These are phyloP conservation scores for Ceratocystis cubensis DNA, from an alignment of 2,329 filamentous ascomycete genomes.

Conservation along the genomic window DNA sequence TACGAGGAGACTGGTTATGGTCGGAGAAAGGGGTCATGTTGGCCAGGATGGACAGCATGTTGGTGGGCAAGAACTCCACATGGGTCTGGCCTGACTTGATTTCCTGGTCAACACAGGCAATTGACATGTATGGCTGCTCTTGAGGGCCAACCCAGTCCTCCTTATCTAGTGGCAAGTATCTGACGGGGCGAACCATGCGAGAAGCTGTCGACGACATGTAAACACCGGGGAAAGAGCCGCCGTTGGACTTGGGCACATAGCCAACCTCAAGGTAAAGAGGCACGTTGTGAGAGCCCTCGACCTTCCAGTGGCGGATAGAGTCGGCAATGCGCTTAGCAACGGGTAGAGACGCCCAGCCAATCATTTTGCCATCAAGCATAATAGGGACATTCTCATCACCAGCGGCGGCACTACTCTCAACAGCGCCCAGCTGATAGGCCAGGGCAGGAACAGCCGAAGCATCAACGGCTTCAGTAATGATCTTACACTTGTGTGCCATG, in stretches of 20 bases:
- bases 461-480: slow-evolving; percentile 65
- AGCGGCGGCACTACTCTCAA: slow-evolving; percentile 61
- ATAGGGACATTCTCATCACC: slow-evolving; percentile 76
- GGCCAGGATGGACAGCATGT: slow-evolving; percentile 92
- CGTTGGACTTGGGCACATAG: slow-evolving; percentile 72
- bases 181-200: slow-evolving; percentile 81
- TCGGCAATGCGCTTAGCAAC: slow-evolving; percentile 73
- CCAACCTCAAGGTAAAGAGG: slow-evolving; percentile 82
- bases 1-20: slow-evolving; percentile 95
- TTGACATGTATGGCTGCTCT: slow-evolving; percentile 97
- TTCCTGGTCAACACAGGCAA: slow-evolving; percentile 80
- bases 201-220: slow-evolving; percentile 83
- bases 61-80: slow-evolving; percentile 86
- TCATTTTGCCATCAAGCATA: slow-evolving; percentile 76
- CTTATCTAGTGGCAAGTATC: slow-evolving; percentile 76
- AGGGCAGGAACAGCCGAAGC: slow-evolving; percentile 61
- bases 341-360: slow-evolving; percentile 81
- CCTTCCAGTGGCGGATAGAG: slow-evolving; percentile 88
- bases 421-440: slow-evolving; percentile 67
- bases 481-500: slow-evolving; percentile 84
- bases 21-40: slow-evolving; percentile 99
- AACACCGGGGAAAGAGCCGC: slow-evolving; percentile 90
- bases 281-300: slow-evolving; percentile 68
- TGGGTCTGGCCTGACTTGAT: slow-evolving; percentile 84
- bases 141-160: slow-evolving; percentile 83